Base-by-base conservation (phyloP, 257 asterid species). In the Salvia miltiorrhiza region DNA sequence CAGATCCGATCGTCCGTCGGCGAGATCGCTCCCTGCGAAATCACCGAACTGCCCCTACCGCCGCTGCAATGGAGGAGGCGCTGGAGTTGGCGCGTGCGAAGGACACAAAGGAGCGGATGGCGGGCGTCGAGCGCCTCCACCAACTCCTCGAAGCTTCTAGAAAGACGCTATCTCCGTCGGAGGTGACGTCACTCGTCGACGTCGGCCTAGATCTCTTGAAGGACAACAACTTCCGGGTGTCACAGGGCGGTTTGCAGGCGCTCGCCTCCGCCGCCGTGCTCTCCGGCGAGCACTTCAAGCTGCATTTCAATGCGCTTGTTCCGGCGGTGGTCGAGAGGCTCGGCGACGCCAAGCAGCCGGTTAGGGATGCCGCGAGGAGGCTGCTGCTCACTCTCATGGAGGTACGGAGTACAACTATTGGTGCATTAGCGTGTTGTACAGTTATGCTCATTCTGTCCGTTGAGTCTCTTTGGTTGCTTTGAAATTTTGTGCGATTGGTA, bases 91-190 rank as follows among this genome's bases (percentile, higher is more conserved):
- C 90, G 78, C 96, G 96, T 67, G 96, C 96, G 7, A 94, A 94
- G 90, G 99, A 94, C 84, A 94, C 99, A 30, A 94, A 94, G 85
- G 97, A 94, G 85, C 84, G 99, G 77, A 94, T 94, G 99, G 97
- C 99, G 1, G 99, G 95, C 17, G 97, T 91, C 54, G 99, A 94
- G 84, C 88, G 88, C 65, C 96, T 94, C 72, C 91, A 91, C 81
- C 90, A 94, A 68, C 93, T 86, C 24, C 93, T 94, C 54, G 99
- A 94, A 87, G 86, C 96, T 70, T 89, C 96, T 45, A 80, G 95
- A 49, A 91, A 84, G 89, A 79, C 76, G 2, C 69, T 91, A 20
- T 79, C 96, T 30, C 67, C 95, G 9, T 77, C 99, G 45, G 99
- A 94, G 63, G 97, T 89, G 57, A 78, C 96, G 77, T 89, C 95